Evolutionary conservation across 345 rosid species (phyloP).

Genomic region (Anacardium occidentale): DNA sequence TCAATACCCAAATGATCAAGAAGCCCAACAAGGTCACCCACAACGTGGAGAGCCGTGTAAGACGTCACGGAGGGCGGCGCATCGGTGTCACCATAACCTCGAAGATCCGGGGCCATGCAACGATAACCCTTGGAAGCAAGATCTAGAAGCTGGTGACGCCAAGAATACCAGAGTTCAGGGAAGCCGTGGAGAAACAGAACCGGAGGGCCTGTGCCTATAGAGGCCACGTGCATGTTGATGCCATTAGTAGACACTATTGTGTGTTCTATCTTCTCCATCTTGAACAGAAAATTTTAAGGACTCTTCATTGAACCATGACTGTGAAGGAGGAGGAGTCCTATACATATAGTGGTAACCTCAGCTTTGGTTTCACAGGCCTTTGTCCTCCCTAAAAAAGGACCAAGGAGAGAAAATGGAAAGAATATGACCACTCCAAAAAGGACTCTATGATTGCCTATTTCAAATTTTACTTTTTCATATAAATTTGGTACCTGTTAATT

Average conservation of each 20-base stretch:
- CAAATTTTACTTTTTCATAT: too few relatives aligned
- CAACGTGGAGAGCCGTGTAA: slow-evolving; percentile 30
- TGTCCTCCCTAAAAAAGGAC: too few relatives aligned
- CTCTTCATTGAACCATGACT: too few relatives aligned
- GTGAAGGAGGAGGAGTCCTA: too few relatives aligned
- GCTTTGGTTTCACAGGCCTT: too few relatives aligned
- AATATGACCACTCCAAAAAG: too few relatives aligned
- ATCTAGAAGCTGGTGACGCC: slow-evolving; percentile 40
- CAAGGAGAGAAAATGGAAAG: too few relatives aligned
- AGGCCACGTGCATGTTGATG: slow-evolving; percentile 14
- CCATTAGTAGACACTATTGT: slow-evolving; percentile 10
- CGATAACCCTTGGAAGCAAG: slow-evolving; percentile 31
- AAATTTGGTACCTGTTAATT: too few relatives aligned
- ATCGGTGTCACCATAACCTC: slow-evolving; percentile 40
- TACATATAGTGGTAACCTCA: too few relatives aligned
- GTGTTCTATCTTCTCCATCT: slow-evolving; percentile 17
- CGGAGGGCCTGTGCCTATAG: slow-evolving; percentile 25
- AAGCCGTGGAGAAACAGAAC: slow-evolving; percentile 43
- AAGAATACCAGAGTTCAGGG: slow-evolving; percentile 37
- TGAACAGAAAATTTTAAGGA: neutral
- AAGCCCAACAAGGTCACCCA: slow-evolving; percentile 32
- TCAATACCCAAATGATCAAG: slow-evolving; percentile 21
- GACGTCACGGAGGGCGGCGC: slow-evolving; percentile 26
- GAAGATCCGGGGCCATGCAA: slow-evolving; percentile 39
- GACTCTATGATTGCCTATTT: too few relatives aligned